A percentile compares a stretch with the other conserved stretches of the same genome.
Evolutionary conservation across 768 basidiomycete species (phyloP).

Genomic region (Auricularia auricula-judae): DNA sequence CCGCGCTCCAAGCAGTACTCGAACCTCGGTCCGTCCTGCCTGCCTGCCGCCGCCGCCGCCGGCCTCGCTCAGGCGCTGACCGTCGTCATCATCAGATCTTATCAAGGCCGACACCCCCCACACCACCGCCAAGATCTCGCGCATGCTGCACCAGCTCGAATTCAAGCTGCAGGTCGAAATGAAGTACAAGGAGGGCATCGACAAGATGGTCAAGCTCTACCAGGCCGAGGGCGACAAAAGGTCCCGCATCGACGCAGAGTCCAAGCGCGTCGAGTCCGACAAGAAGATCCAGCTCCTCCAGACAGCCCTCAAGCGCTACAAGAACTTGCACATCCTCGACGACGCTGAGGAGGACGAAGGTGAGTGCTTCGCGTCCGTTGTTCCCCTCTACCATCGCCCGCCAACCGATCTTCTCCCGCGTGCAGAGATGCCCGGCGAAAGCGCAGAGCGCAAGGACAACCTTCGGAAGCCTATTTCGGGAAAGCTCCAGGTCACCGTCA

Average conservation of each 20-base stretch:
- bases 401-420: too few relatives aligned
- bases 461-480: slow-evolving; percentile 91
- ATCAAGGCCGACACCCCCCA: slow-evolving; percentile 97
- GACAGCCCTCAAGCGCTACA: slow-evolving; percentile 89
- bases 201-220: slow-evolving; percentile 97
- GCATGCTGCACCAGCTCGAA: slow-evolving; percentile 96
- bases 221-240: slow-evolving; percentile 97
- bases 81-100: slow-evolving; percentile 44
- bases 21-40: slow-evolving; percentile 37
- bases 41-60: background rate
- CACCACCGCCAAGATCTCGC: slow-evolving; percentile 90
- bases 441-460: slow-evolving; percentile 86
- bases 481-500: slow-evolving; percentile 78
- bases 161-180: slow-evolving; percentile 98
- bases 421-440: slow-evolving; percentile 42
- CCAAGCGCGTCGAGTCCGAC: slow-evolving; percentile 89
- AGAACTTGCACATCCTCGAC: slow-evolving; percentile 89
- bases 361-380: slow-evolving; percentile 11
- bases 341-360: slow-evolving; percentile 69
- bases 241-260: slow-evolving; percentile 84
- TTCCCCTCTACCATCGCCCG: background rate
- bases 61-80: background rate
- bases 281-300: slow-evolving; percentile 92
- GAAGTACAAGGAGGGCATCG: slow-evolving; percentile 96
- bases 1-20: slow-evolving; percentile 58